Base-by-base conservation (phyloP, 23 red algal species). In the Chondrus crispus region DNA sequence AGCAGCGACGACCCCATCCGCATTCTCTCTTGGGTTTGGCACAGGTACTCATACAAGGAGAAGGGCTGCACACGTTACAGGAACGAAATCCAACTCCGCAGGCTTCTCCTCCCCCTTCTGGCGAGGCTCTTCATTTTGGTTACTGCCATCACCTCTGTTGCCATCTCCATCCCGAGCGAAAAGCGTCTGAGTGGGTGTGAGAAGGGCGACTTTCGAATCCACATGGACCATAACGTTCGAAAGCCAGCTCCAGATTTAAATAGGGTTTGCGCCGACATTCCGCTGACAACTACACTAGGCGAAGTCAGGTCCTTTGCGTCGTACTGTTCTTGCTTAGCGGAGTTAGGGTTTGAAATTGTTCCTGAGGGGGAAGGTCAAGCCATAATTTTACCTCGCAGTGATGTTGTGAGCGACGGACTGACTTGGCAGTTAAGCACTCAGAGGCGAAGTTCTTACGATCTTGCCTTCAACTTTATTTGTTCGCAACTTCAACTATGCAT, bases 181-280 rank as follows among this genome's bases (percentile, higher is more conserved):
- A 80, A 80, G 26, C 42, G 47, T 55, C 46, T 80, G 4, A 33
- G 58, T 80, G 75, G n/a, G n/a, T 80, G 75, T 33, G n/a, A n/a
- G n/a, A n/a, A n/a, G n/a, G n/a, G n/a, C n/a, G n/a, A n/a, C n/a
- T n/a, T n/a, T n/a, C n/a, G n/a, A n/a, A n/a, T n/a, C n/a, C n/a
- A n/a, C n/a, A n/a, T n/a, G n/a, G n/a, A n/a, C n/a, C n/a, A n/a
- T n/a, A n/a, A n/a, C n/a, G n/a, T n/a, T n/a, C n/a, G n/a, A 12
- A 54, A 26, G 5, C 75, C 45, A 35, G 12, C 4, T 4, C 48
- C 16, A 30, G 2, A 57, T 2, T 33, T 55, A 12, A 55, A 13
- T 55, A 24, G 43, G 14, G 42, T 54, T 9, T 80, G 75, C 20
- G 3, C 6, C 40, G 33, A 53, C 19, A 80, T 80, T 7, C 75